Percentiles rank a stretch among this genome's conserved stretches.
Evolutionary conservation across 1,139 yeast genomes (phyloP).

Genomic region (Debaryomyces nepalensis): DNA sequence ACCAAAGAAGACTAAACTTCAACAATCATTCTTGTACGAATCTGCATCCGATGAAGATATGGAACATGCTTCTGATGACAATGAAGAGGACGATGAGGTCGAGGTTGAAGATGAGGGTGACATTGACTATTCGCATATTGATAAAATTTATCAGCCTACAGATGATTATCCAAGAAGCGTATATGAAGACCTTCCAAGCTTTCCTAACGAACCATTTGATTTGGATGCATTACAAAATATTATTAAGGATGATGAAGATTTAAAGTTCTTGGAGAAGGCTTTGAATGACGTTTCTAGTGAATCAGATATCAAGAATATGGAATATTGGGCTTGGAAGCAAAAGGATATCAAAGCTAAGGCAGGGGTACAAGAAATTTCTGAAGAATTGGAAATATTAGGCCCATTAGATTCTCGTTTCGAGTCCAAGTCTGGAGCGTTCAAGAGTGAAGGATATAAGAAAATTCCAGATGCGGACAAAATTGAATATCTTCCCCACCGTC

Average conservation of each 20-base stretch:
- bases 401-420: constrained; percentile 43
- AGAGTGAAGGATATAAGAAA: constrained; percentile 75
- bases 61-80: constrained; percentile 18
- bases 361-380: constrained; percentile 30
- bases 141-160: constrained; percentile 50
- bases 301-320: constrained; percentile 43
- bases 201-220: constrained; percentile 38
- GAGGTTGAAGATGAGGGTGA: constrained; percentile 19
- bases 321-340: constrained; percentile 74
- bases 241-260: constrained; percentile 78
- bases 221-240: constrained; percentile 56
- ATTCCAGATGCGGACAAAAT: constrained; percentile 74
- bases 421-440: constrained; percentile 64
- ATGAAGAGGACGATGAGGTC: constrained; percentile 14
- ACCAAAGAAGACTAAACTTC: constrained; percentile 26
- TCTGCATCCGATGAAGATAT: constrained; percentile 40
- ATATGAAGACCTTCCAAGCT: constrained; percentile 44
- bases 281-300: constrained; percentile 34
- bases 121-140: constrained; percentile 33
- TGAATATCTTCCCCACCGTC: constrained; percentile 78
- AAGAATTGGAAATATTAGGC: constrained; percentile 34
- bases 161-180: constrained; percentile 53
- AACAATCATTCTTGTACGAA: constrained; percentile 34
- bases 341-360: constrained; percentile 34
- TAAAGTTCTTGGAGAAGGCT: constrained; percentile 52